Evolutionary conservation across 148 eudicot species (phyloP), one percentile per base, ranked within the genome.

Genomic region (Cornus kousa): DNA sequence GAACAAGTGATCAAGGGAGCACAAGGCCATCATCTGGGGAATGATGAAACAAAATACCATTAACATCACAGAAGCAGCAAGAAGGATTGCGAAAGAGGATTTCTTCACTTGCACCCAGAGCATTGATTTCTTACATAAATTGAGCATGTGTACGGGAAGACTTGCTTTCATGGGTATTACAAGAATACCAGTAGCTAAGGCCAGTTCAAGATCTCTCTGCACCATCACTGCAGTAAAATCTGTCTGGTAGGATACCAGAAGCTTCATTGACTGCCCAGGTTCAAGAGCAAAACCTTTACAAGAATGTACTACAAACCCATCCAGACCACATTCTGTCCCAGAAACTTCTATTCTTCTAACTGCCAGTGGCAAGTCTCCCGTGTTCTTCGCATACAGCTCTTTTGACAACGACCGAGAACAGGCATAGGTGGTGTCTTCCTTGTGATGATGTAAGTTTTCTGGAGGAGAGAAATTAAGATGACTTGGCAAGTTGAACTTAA

Each of bases 91-190:
- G 48, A 83, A 39, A 16, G 76, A 75, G 28, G 74, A 75, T 77
- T 76, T 87, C 85, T 88, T 85, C 31, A 89, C 67, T 73, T 77
- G 82, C 17, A 53, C 74, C 96, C 92, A 91, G 57, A 89, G 78
- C 32, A 83, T 53, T 40, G 97, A 82, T 40, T 87, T 85, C 76
- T 85, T 81, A 74, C 93, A 88, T 7, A 83, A 20, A 74, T 70
- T 75, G 73, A 91, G 71, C 86, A 85, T 80, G 74, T 68, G 71
- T 4, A 68, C 60, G 9, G 97, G 88, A 46, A 90, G 70, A 81
- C 86, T 93, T 74, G 90, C 98, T 87, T 86, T 87, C 94, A 95
- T 88, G 5, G 98, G 98, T 81, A 93, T 82, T 73, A 93, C 93
- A 70, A 93, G 83, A 39, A 89, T 87, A 68, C 93, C 96, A 71